These are phyloP conservation scores for Zygoascus hellenicus DNA, from an alignment of 1,139 yeast species.

Conservation along the genomic window DNA sequence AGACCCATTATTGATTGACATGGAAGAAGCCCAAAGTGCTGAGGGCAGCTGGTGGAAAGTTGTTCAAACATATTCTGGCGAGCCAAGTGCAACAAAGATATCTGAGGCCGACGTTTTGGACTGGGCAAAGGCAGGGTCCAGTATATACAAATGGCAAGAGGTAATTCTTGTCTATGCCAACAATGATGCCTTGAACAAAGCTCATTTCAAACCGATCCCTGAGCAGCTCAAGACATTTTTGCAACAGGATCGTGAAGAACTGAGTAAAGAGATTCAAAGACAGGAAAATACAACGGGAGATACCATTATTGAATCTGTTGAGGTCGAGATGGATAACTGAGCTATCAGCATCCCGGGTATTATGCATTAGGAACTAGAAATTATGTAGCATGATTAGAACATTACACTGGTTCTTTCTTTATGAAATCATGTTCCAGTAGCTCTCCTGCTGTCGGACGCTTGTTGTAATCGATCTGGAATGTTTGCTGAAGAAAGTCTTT, in stretches of 20 bases:
- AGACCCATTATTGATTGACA: conserved; percentile 11
- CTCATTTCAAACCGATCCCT: conserved; percentile 15
- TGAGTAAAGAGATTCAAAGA: conserved; percentile 7
- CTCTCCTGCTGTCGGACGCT: conserved; percentile 69
- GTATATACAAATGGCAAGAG: conserved; percentile 22
- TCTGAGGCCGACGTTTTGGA: conserved; percentile 20
- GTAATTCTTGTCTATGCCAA: conserved; percentile 26
- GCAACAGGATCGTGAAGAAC: conserved; percentile 16
- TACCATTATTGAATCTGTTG: not conserved
- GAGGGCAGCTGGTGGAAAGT: conserved; percentile 20
- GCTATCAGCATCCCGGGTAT: not conserved
- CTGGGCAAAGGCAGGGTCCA: conserved; percentile 24
- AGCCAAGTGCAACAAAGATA: conserved; percentile 13
- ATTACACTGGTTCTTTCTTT: conserved; percentile 3
- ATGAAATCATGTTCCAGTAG: conserved; percentile 53
- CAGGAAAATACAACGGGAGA: not conserved
- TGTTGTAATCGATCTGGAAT: conserved; percentile 67
- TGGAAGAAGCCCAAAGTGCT: conserved; percentile 9
- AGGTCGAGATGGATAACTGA: not conserved
- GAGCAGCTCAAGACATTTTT: conserved; percentile 19
- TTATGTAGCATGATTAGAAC: not conserved
- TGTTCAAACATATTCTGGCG: conserved; percentile 10
- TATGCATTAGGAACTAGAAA: conserved; percentile 1
- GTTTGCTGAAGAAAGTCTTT: conserved; percentile 59
- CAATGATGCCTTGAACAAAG: conserved; percentile 20